Conservation (phyloP, 2,329 filamentous ascomycete species). For the Stachybotrys chlorohalonatus region DNA sequence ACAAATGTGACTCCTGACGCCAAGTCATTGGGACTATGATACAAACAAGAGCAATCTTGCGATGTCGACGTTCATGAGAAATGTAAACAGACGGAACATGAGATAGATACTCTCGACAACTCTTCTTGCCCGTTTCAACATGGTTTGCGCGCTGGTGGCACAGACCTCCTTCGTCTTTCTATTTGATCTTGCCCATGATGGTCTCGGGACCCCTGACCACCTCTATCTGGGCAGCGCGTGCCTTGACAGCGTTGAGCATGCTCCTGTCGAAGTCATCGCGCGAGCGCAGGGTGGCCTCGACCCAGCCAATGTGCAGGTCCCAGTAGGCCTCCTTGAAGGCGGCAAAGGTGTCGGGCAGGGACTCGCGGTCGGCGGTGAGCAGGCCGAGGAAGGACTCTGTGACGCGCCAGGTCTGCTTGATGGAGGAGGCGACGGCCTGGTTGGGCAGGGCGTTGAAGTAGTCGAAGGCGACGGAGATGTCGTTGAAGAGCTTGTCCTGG, state of each 20-base stretch:
- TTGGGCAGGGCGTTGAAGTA: constrained; percentile 72
- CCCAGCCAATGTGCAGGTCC: constrained; percentile 92
- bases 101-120: too few species aligned
- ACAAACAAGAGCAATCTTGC: too few species aligned
- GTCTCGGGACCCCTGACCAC: constrained; percentile 78
- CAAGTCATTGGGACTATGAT: too few species aligned
- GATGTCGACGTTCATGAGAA: too few species aligned
- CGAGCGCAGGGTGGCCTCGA: constrained; percentile 78
- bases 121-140: too few species aligned
- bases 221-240: constrained; percentile 75
- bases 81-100: too few species aligned
- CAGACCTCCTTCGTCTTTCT: constrained; percentile 2
- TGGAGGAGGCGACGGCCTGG: constrained; percentile 57
- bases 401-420: constrained; percentile 89
- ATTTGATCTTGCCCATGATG: constrained; percentile 90
- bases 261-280: constrained; percentile 90
- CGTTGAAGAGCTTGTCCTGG: constrained; percentile 87
- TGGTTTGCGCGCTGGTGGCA: too few species aligned
- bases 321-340: constrained; percentile 80
- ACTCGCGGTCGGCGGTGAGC: constrained; percentile 65
- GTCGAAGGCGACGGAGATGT: constrained; percentile 81
- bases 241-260: constrained; percentile 84
- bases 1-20: too few species aligned
- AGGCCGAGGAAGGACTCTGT: constrained; percentile 77
- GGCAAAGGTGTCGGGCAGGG: constrained; percentile 69